Base-by-base conservation (phyloP, 2,329 filamentous ascomycete genomes). In the Aspergillus luchuensis region DNA sequence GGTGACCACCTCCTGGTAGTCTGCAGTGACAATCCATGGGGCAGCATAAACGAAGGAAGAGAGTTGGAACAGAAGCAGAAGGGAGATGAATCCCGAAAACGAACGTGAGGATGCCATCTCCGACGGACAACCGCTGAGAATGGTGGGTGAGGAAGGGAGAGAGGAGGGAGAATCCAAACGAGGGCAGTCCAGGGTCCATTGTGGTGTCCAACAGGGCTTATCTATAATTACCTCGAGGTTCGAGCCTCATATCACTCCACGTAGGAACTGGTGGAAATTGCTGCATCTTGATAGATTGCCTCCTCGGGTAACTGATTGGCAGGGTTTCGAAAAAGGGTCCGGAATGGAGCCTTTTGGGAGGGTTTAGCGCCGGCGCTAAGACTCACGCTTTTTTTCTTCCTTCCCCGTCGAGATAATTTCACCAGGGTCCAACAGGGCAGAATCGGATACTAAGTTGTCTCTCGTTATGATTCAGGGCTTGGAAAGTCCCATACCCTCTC, bases 11-110 rank as follows among this genome's bases (percentile, higher is more conserved):
- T 65, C 58, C 58, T 73, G 63, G 25, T 69, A 73, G 55, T 63
- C 55, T 38, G 70, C 66, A 3, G 72, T 74, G 36, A 69, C 68
- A 25, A 74, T 69, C 72, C 72, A 74, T 8, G 72, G 72, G 7
- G 63, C 65, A 2, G 71, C 71, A 15, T 58, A 21, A 62, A 66
- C 66, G 58, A 69, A 58, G 8, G 67, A 62, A 53, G 48, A 55
- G 15, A 63, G 53, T 39, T 53, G 55, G 15, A 56, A 25, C 36
- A 58, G 60, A 64, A 67, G 65, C 65, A 68, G 56, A 39, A 67
- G 45, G 23, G 61, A 55, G n/a, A 57, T 57, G 38, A 67, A 43
- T 23, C 61, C 53, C 15, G 56, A 50, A 57, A 74, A 67, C 63
- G 70, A 72, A 61, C 56, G 71, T 66, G 55, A 56, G 60, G 63